Percentiles rank a stretch among this genome's conserved stretches.
phyloP scores from a whole-genome alignment of 371 early-diverging fungal genomes.

The Thermomucor indicae-seudaticae region DNA sequence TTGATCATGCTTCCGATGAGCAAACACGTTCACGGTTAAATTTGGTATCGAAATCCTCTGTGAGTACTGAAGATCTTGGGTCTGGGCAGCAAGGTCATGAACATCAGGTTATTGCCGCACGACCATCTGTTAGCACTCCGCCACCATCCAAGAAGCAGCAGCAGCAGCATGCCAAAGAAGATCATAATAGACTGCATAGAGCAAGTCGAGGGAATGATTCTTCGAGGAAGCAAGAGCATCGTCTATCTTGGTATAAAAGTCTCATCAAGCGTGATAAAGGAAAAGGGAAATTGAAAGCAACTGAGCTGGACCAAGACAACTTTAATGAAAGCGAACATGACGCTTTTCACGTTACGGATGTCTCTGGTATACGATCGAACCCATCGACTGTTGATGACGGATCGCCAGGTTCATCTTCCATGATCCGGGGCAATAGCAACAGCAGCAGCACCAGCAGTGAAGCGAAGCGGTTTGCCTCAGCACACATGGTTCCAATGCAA shows the following conservation, averaged over 20 bases:
- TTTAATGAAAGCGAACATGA: no score
- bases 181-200: no score
- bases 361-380: no score
- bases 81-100: background rate
- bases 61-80: slow-evolving; percentile 7
- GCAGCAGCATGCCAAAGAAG: background rate
- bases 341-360: no score
- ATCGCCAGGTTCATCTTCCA: slow-evolving; percentile 2
- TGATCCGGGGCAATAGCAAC: slow-evolving; percentile 8
- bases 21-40: background rate
- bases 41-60: background rate
- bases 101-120: slow-evolving; percentile 8
- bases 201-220: no score
- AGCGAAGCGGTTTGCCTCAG: no score
- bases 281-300: slow-evolving; percentile 15
- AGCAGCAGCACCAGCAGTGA: no score
- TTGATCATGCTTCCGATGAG: no score
- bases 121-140: slow-evolving; percentile 14
- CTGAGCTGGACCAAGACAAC: no score
- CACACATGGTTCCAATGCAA: no score
- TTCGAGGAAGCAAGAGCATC: background rate
- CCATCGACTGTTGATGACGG: slow-evolving; percentile 2
- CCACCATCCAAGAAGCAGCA: slow-evolving; percentile 10
- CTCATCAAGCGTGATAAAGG: slow-evolving; percentile 17
- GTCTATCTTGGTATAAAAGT: slow-evolving; percentile 22